These are phyloP conservation scores for Dryadomyces quercivorus DNA, from an alignment of 2,329 filamentous ascomycete genomes.

Conservation along the genomic window DNA sequence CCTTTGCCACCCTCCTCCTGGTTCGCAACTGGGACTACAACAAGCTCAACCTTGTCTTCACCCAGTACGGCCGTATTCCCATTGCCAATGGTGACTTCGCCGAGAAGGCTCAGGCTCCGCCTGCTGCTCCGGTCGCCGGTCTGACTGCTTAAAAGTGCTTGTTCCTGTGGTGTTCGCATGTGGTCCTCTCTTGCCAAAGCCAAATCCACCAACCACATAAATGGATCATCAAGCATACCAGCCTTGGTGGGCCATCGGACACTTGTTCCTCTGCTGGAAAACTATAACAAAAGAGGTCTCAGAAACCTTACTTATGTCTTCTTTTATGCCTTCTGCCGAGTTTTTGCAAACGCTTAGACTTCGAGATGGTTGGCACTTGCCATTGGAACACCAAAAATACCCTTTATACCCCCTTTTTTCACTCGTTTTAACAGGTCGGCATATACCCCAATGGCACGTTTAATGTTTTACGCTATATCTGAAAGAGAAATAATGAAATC, in stretches of 20 bases:
- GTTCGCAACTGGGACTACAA: conserved; percentile 38
- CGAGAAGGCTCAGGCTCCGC: conserved; percentile 26
- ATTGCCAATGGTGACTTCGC: conserved; percentile 26
- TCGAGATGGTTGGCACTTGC: neutral
- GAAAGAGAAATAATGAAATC: neutral
- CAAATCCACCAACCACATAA: neutral
- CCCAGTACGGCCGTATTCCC: conserved; percentile 38
- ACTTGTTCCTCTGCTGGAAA: neutral
- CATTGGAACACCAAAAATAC: neutral
- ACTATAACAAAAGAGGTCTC: neutral
- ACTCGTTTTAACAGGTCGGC: neutral
- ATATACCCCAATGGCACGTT: neutral
- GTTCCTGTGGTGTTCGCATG: neutral
- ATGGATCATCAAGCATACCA: neutral
- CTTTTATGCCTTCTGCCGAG: neutral
- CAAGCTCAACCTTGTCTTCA: conserved; percentile 38
- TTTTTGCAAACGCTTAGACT: neutral
- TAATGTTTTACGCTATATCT: neutral
- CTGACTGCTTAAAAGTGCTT: neutral
- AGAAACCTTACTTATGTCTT: neutral
- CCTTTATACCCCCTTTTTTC: neutral
- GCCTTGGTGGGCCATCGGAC: neutral
- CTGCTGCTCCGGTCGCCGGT: neutral
- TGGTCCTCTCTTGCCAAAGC: neutral
- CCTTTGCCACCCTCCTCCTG: conserved; percentile 29